Evolutionary conservation across 192 early-diverging fungal genomes (phyloP).

Genomic region (Entrophospora sp.): DNA sequence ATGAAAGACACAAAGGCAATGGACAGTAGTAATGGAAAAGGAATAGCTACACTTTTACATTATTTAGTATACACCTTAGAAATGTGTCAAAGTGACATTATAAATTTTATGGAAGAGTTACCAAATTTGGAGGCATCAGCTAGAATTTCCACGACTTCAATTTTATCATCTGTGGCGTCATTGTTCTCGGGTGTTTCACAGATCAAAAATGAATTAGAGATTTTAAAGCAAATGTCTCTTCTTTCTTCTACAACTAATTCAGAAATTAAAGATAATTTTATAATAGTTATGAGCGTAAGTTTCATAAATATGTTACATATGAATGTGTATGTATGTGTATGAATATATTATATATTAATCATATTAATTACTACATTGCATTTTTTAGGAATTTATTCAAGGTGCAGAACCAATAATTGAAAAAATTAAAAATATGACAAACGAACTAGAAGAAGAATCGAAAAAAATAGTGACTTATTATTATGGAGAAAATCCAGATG

Average conservation of each 20-base stretch:
- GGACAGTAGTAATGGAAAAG: constrained; percentile 33
- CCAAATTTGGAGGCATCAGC: constrained; percentile 44
- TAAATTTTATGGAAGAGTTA: constrained; percentile 45
- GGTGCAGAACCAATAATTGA: constrained; percentile 36
- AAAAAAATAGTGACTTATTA: constrained; percentile 35
- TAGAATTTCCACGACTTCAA: constrained; percentile 36
- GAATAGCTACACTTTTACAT: constrained; percentile 41
- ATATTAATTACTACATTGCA: background rate
- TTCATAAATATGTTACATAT: too few species aligned
- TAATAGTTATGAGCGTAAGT: too few species aligned
- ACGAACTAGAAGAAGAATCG: constrained; percentile 37
- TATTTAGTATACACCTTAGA: constrained; percentile 41
- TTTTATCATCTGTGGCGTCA: constrained; percentile 40
- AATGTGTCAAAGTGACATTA: constrained; percentile 28
- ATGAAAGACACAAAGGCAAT: constrained; percentile 46
- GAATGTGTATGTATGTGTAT: background rate
- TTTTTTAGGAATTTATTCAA: constrained; percentile 35
- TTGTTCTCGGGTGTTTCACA: constrained; percentile 31
- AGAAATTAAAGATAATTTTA: too few species aligned
- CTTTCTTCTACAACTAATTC: too few species aligned
- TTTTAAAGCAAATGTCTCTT: constrained; percentile 8
- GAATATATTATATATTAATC: too few species aligned
- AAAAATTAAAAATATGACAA: constrained; percentile 29
- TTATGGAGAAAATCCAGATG: constrained; percentile 45
- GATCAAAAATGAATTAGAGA: constrained; percentile 39